Base-by-base conservation (phyloP, 2,329 filamentous ascomycete species). In the Nothophaeocryptopus gaeumannii region DNA sequence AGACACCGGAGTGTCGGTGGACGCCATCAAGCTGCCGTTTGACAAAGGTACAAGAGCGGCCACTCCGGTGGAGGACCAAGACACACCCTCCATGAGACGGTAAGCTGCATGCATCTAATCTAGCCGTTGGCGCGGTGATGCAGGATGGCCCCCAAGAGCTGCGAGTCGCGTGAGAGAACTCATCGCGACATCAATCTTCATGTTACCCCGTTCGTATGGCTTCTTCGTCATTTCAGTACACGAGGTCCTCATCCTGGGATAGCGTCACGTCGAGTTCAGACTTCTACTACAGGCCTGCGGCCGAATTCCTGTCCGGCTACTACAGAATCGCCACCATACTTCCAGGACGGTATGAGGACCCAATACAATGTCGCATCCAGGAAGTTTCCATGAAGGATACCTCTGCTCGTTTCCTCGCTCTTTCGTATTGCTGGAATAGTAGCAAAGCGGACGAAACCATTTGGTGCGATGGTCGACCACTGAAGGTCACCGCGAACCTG, bases 371-470 rank as follows among this genome's bases (percentile, higher is more conserved):
- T 30, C 50, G 53, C 8, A 50, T 58, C 5, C 38, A 46, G 10
- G 47, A 56, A 29, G 47, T 56, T 12, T 45, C 47, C 2, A 34
- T 55, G 5, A 53, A 50, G 41, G 55, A 55, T 29, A 47, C 30
- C n/a, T 33, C 13, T 34, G 47, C 49, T n/a, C 43, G 39, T 9
- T 55, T 58, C 32, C 29, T 58, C 2, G 55, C 55, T 13, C 45
- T 58, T 3, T 53, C 53, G 14, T 58, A 55, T 14, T 58, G 55
- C 43, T 55, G 50, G 53, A 53, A 55, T 20, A 54, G 33, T 14
- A 35, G 36, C 8, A 14, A 35, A 5, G 41, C 47, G 5, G 41
- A 47, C 10, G 47, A 55, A 8, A 47, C 39, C 13, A 55, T 58
- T 30, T 53, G 39, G 41, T 52, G 50, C 34, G 53, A 58, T 44